A percentile compares a stretch with the other conserved stretches of the same genome.
Conservation (phyloP, 768 basidiomycete species). For the Mycena rosella region DNA sequence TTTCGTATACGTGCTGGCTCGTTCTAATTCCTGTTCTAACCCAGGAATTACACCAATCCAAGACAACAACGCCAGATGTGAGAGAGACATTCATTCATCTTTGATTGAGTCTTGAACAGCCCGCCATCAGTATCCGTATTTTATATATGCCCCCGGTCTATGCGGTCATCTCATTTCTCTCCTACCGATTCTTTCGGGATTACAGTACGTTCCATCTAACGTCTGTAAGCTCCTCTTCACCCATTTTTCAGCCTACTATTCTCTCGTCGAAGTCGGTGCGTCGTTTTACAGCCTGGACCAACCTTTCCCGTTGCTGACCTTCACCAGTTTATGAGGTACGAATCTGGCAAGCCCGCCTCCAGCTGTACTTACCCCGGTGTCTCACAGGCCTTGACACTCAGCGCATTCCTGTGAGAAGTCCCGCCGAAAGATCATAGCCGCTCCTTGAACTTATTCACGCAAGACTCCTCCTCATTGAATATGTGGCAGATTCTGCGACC, state of each 20-base stretch:
- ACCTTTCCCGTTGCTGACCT: slow-evolving; percentile 5
- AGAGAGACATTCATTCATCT: slow-evolving; percentile 39
- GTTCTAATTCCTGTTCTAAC: neutral
- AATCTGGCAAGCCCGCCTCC: neutral
- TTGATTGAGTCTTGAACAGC: slow-evolving; percentile 8
- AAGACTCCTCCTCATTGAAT: slow-evolving; percentile 81
- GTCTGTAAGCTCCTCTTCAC: neutral
- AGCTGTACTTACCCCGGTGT: neutral
- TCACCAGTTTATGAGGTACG: slow-evolving; percentile 75
- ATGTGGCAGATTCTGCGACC: slow-evolving; percentile 77
- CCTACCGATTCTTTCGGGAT: slow-evolving; percentile 84
- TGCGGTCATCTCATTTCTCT: slow-evolving; percentile 86
- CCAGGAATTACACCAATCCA: slow-evolving; percentile 78
- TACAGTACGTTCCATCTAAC: slow-evolving; percentile 63
- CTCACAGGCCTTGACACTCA: slow-evolving; percentile 80
- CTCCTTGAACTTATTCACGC: slow-evolving; percentile 53
- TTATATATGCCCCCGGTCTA: slow-evolving; percentile 89
- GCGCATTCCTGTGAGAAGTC: slow-evolving; percentile 82
- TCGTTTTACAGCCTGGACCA: slow-evolving; percentile 25
- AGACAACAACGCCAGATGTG: slow-evolving; percentile 87
- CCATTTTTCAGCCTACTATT: slow-evolving; percentile 48
- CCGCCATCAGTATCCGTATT: slow-evolving; percentile 70
- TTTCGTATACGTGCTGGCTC: neutral
- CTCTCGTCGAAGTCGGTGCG: slow-evolving; percentile 59
- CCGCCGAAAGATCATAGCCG: neutral